Conservation (phyloP, 805 yeast genomes). For the Hanseniaspora guilliermondii region DNA sequence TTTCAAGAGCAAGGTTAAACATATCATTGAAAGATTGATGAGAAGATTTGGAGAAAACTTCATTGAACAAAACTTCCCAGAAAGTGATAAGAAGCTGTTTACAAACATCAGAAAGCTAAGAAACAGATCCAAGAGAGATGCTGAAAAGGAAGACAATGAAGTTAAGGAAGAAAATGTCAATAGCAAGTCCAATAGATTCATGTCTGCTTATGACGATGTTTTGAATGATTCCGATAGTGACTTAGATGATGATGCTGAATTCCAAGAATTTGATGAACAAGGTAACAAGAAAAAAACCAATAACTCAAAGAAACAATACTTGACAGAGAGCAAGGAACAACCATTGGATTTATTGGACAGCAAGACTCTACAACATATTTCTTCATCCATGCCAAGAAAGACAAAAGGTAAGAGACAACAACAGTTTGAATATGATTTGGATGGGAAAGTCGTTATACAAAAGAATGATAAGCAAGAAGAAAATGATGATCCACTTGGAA, state of each 20-base stretch:
- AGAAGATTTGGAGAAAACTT: slow-evolving; percentile 82
- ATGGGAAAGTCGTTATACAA: slow-evolving; percentile 29
- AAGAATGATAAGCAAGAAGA: slow-evolving; percentile 19
- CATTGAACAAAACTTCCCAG: slow-evolving; percentile 78
- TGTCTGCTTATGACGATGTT: slow-evolving; percentile 88
- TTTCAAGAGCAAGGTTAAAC: slow-evolving; percentile 85
- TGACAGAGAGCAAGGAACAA: slow-evolving; percentile 58
- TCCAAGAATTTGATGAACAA: slow-evolving; percentile 34
- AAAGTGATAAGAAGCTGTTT: slow-evolving; percentile 71
- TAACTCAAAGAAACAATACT: slow-evolving; percentile 42
- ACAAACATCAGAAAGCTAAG: slow-evolving; percentile 75
- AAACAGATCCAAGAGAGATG: slow-evolving; percentile 71
- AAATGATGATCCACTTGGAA: slow-evolving; percentile 38
- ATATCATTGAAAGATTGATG: slow-evolving; percentile 78
- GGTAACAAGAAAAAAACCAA: slow-evolving; percentile 19
- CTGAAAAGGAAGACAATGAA: slow-evolving; percentile 33
- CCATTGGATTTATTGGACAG: slow-evolving; percentile 86
- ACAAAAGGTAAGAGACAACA: slow-evolving; percentile 31
- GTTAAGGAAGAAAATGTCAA: slow-evolving; percentile 17
- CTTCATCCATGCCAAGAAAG: slow-evolving; percentile 73
- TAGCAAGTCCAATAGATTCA: slow-evolving; percentile 39
- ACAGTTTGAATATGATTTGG: slow-evolving; percentile 26
- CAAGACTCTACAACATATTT: slow-evolving; percentile 71
- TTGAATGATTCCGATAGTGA: slow-evolving; percentile 63
- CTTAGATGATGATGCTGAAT: slow-evolving; percentile 34